Evolutionary conservation across 2,329 filamentous ascomycete species (phyloP), one percentile per base, ranked within the genome.

Genomic region (Scopulariopsis brevicaulis): DNA sequence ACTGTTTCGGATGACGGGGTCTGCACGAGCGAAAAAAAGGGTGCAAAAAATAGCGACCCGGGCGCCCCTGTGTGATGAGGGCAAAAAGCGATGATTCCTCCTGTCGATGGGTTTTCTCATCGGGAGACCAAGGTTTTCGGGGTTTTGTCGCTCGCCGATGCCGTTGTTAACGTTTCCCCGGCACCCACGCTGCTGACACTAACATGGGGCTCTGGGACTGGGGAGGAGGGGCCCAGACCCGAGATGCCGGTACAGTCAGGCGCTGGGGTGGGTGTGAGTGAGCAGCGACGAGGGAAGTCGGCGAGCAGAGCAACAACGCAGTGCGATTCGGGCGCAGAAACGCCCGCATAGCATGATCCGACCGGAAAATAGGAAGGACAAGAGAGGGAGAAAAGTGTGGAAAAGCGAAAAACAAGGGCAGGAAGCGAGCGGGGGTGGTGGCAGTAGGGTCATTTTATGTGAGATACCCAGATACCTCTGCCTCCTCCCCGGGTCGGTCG

Each of bases 371-470:
- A 54, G 14, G 20, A 22, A 20, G 46, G 32, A 56, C 46, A 28
- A 34, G 22, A n/a, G n/a, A 35, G 46, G 40, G 12, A 34, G 22
- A 46, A 53, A 59, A 51, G 51, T 37, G 15, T 24, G 28, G 55
- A 59, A 51, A 53, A 50, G 14, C 20, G 35, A 54, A 59, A 53
- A 25, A 60, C 56, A 58, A 56, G 59, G 59, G 58, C 51, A 55
- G 51, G 56, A 60, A 59, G 56, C 58, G 59, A 51, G 59, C 60
- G 64, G 62, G 63, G 62, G 64, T 66, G 68, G 68, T 65, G 59
- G 54, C 57, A 66, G 65, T 66, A 66, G 66, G 67, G 66, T 60
- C 61, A 63, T 62, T 64, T 61, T 62, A 62, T 62, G 59, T 62
- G 62, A 62, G 62, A 59, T 57, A 57, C 25, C 28, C 46, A 57